A percentile compares a stretch with the other conserved stretches of the same genome.
Conservation (phyloP, 2,329 filamentous ascomycete genomes). For the Nigrospora sphaerica region DNA sequence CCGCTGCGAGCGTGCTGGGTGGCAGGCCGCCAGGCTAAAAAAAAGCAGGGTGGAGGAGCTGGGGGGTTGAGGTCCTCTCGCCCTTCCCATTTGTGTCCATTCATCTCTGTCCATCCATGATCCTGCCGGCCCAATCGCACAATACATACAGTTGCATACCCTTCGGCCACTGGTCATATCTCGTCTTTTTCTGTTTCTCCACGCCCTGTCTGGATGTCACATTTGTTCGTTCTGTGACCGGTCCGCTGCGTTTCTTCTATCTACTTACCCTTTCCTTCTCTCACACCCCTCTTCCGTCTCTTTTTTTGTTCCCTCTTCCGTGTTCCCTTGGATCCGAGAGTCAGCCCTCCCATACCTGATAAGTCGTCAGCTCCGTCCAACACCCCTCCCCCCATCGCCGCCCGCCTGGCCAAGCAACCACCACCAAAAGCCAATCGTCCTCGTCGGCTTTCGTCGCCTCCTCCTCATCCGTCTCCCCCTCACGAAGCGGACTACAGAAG, state of each 20-base stretch:
- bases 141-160: conserved; percentile 8
- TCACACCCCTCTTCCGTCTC: background rate
- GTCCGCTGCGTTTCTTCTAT: too few relatives aligned
- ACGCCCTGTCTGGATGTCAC: conserved; percentile 1
- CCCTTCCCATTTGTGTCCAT: conserved; percentile 2
- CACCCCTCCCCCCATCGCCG: background rate
- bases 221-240: conserved; percentile 1
- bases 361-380: background rate
- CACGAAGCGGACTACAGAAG: too few relatives aligned
- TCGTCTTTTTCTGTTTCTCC: conserved; percentile 3
- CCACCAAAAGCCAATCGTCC: background rate
- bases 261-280: background rate
- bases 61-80: too few relatives aligned
- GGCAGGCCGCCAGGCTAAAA: background rate
- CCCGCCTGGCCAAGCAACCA: background rate
- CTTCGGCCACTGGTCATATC: conserved; percentile 4
- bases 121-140: conserved; percentile 4
- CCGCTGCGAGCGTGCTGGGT: background rate
- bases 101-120: conserved; percentile 3
- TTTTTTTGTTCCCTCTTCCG: background rate
- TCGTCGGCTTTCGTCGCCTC: too few relatives aligned
- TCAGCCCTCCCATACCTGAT: background rate
- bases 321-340: background rate
- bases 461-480: too few relatives aligned
- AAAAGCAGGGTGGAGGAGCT: too few relatives aligned